Percentiles rank a stretch among this genome's conserved stretches.
These are phyloP conservation scores for Tricholoma bakamatsutake DNA, from an alignment of 768 basidiomycete genomes.

Conservation along the genomic window DNA sequence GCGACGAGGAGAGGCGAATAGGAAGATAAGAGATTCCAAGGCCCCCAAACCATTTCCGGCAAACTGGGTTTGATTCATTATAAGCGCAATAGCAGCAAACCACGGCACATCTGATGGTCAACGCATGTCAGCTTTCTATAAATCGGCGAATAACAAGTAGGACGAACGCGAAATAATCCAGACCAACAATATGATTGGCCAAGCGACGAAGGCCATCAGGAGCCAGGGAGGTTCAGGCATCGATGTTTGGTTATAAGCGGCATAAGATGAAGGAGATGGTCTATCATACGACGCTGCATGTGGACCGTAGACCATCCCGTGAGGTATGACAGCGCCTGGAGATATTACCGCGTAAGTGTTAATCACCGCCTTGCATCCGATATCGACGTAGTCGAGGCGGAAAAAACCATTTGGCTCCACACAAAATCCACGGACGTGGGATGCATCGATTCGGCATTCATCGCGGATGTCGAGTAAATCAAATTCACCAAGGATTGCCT, in stretches of 20 bases:
- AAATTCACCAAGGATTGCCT: constrained; percentile 36
- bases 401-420: constrained; percentile 41
- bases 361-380: constrained; percentile 32
- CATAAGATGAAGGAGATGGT: constrained; percentile 30
- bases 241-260: constrained; percentile 34
- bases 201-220: constrained; percentile 31
- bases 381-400: constrained; percentile 31
- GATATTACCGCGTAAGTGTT: constrained; percentile 41
- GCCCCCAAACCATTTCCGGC: constrained; percentile 21
- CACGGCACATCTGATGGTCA: constrained; percentile 33
- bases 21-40: constrained; percentile 35
- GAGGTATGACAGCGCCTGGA: constrained; percentile 32
- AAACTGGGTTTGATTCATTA: constrained; percentile 30
- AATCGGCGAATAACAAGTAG: not conserved
- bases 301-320: constrained; percentile 36
- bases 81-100: constrained; percentile 32
- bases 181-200: constrained; percentile 33
- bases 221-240: constrained; percentile 24
- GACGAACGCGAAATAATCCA: constrained; percentile 27
- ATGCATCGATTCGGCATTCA: constrained; percentile 36
- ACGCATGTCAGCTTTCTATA: not conserved
- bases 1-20: constrained; percentile 36
- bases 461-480: constrained; percentile 39
- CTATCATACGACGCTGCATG: constrained; percentile 38
- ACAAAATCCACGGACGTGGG: constrained; percentile 36